A percentile compares a stretch with the other conserved stretches of the same genome.
These are phyloP conservation scores for Hymenoscyphus fraxineus DNA, from an alignment of 2,329 filamentous ascomycete species.

Conservation along the genomic window DNA sequence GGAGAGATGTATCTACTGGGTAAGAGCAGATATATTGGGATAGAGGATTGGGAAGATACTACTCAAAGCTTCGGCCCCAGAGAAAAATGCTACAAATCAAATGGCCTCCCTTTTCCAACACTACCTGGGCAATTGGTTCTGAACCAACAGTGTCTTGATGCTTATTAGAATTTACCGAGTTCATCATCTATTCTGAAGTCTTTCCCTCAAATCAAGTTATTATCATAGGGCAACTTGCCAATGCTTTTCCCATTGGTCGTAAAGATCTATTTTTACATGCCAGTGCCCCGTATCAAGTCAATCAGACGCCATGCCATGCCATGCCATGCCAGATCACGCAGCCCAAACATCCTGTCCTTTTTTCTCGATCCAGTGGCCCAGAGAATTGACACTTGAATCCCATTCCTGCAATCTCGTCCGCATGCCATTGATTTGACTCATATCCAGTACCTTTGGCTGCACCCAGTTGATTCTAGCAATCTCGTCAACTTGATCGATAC, in stretches of 20 bases:
- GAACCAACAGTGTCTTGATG: too few species aligned
- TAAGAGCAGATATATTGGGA: too few species aligned
- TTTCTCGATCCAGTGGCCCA: conserved; percentile 95
- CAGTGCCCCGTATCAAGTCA: conserved; percentile 19
- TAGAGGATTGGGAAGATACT: too few species aligned
- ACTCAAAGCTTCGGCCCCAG: too few species aligned
- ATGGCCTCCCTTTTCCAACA: too few species aligned
- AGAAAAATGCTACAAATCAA: too few species aligned
- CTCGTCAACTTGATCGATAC: conserved; percentile 93
- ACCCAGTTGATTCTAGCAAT: conserved; percentile 98
- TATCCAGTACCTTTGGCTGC: conserved; percentile 95
- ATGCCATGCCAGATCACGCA: conserved; percentile 48
- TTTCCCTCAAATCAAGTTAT: neutral
- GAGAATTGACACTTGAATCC: conserved; percentile 92
- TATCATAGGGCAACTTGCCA: conserved; percentile 3
- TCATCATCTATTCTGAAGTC: neutral
- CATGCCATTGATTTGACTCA: conserved; percentile 94
- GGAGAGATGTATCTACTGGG: too few species aligned
- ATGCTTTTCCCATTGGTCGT: conserved; percentile 19
- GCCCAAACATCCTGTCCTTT: conserved; percentile 96
- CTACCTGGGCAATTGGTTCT: too few species aligned
- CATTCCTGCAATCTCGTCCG: conserved; percentile 82
- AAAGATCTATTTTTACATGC: conserved; percentile 33
- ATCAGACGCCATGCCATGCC: conserved; percentile 31
- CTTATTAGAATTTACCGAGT: neutral